Base-by-base conservation (phyloP, 257 asterid species). In the Nicotiana attenuata region DNA sequence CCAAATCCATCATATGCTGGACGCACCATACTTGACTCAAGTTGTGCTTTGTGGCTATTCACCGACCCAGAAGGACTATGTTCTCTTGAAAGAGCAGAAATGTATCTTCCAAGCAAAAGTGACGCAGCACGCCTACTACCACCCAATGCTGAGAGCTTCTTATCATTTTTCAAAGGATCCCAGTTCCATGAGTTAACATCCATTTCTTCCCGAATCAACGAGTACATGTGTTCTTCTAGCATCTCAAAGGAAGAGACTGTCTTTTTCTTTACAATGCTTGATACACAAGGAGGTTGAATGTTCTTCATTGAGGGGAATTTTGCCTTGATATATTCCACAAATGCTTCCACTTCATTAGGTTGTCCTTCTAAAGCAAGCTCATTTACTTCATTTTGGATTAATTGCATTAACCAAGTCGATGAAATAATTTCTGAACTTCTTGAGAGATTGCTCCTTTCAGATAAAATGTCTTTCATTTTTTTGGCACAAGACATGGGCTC, bases 51-150 rank as follows among this genome's bases (percentile, higher is more conserved):
- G 73, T 80, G 80, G n/a, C 78, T 38, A 24, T 81, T 89, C 83
- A 78, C 89, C 66, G 98, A 91, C 83, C 87, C 93, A 65, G 97
- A 89, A 47, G 94, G 91, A 83, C 80, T 87, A 82, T 89, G 92
- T 83, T 91, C 97, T 85, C 89, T 90, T 78, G 93, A 88, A 57
- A 96, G 87, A 76, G 92, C 86, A 77, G 97, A 93, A 28, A 96
- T 90, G 85, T 93, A 96, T 86, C 91, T 96, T 67, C 94, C 93
- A 76, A 96, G 97, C 84, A 94, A 83, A 83, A 92, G 89, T 84
- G 90, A 85, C 80, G 88, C 95, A 76, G 82, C 47, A 81, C 65
- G 35, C 86, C 78, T 83, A 50, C 19, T 16, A 81, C 78, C 78
- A 75, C 82, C 84, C 82, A 68, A 87, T 82, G 84, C 67, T 81